Conservation (phyloP, 169 alveolate genomes). For the Plasmodium knowlesi region DNA sequence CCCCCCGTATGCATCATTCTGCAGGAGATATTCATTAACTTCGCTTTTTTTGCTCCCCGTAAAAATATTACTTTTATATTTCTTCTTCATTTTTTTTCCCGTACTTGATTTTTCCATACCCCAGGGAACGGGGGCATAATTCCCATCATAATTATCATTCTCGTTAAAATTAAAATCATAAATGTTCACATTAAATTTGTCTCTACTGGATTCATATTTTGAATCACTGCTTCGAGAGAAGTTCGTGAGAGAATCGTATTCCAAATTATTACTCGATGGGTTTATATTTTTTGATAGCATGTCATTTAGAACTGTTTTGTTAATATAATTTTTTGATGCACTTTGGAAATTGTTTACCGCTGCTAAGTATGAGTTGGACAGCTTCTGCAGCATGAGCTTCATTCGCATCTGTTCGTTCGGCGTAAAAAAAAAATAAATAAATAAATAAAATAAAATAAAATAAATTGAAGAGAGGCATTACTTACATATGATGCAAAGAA, state of each 20-base stretch:
- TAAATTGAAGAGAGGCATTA: not conserved
- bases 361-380: conserved; percentile 35
- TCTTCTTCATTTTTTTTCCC: conserved; percentile 26
- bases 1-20: conserved; percentile 18
- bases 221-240: conserved; percentile 68
- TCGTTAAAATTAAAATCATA: conserved; percentile 73
- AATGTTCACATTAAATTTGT: conserved; percentile 59
- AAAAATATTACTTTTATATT: conserved; percentile 56
- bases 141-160: conserved; percentile 44
- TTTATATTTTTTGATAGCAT: conserved; percentile 38
- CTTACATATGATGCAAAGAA: not conserved
- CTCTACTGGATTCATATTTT: conserved; percentile 43
- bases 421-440: not conserved
- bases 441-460: too few species aligned
- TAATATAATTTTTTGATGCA: conserved; percentile 69
- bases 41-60: conserved; percentile 45
- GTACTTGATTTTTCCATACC: not conserved
- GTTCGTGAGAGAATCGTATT: conserved; percentile 25
- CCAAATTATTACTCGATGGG: conserved; percentile 10
- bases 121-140: not conserved
- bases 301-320: conserved; percentile 37
- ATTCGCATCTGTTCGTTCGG: conserved; percentile 11
- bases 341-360: conserved; percentile 63
- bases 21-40: conserved; percentile 34
- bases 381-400: conserved; percentile 55